A percentile compares a stretch with the other conserved stretches of the same genome.
Evolutionary conservation across 345 rosid genomes (phyloP).

Genomic region (Turritis glabra): DNA sequence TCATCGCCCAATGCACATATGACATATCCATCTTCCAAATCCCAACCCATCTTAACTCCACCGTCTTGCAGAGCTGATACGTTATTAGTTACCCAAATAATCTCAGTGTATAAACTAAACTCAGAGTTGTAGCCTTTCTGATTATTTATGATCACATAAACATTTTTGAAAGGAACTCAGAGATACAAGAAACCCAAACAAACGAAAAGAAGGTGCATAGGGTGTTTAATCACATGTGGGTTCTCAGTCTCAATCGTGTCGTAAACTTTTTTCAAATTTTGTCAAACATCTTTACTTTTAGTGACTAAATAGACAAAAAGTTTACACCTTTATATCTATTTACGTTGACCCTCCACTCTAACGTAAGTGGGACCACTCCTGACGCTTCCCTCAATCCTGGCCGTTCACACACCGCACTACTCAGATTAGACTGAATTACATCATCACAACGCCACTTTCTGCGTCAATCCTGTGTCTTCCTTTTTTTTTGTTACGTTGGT

Average conservation of each 20-base stretch:
- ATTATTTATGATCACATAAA: not conserved
- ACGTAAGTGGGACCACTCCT: not conserved
- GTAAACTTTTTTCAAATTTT: conserved; percentile 5
- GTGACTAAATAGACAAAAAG: conserved; percentile 33
- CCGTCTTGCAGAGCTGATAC: not conserved
- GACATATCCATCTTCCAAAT: too few species aligned
- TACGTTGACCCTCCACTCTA: conserved; percentile 38
- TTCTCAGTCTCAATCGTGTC: conserved; percentile 20
- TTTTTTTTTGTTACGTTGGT: not conserved
- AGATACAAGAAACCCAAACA: not conserved
- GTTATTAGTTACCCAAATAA: not conserved
- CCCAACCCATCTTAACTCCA: too few species aligned
- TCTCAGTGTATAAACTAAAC: not conserved
- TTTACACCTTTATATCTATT: conserved; percentile 34
- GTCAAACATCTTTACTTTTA: conserved; percentile 34
- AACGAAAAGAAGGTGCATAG: conserved; percentile 14
- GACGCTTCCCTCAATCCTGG: not conserved
- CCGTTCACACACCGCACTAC: conserved; percentile 38
- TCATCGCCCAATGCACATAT: conserved; percentile 25
- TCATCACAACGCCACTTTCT: conserved; percentile 39
- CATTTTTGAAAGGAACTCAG: conserved; percentile 1
- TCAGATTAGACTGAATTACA: conserved; percentile 18
- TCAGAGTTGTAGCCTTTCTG: not conserved
- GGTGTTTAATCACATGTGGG: conserved; percentile 23
- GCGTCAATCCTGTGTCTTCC: conserved; percentile 22